These are phyloP conservation scores for Neurospora sublineolata DNA, from an alignment of 495 filamentous ascomycete species.

Conservation along the genomic window DNA sequence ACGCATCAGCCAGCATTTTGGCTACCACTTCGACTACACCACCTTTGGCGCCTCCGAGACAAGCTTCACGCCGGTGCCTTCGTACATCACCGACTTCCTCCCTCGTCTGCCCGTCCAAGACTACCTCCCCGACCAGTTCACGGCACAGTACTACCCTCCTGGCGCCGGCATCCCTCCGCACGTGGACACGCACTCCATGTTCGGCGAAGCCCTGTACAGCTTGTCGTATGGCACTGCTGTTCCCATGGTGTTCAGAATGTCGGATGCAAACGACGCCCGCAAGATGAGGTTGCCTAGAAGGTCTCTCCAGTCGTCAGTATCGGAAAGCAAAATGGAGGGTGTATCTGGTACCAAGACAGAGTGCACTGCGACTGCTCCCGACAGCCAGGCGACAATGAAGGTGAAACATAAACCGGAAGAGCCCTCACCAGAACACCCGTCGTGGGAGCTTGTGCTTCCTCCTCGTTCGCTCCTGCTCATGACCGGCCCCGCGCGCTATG, in stretches of 20 bases:
- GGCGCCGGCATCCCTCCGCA: constrained; percentile 25
- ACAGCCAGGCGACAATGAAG: background rate
- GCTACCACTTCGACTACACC: constrained; percentile 25
- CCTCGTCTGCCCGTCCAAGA: constrained; percentile 16
- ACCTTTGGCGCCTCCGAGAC: constrained; percentile 20
- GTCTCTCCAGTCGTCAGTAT: constrained; percentile 4
- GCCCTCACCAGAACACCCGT: background rate
- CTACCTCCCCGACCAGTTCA: constrained; percentile 22
- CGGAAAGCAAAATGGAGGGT: background rate
- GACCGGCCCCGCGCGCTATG: constrained; percentile 19
- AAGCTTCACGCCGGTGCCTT: constrained; percentile 13
- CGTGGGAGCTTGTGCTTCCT: constrained; percentile 20
- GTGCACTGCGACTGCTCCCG: background rate
- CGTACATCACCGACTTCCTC: constrained; percentile 15
- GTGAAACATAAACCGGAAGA: background rate
- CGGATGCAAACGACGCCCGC: constrained; percentile 20
- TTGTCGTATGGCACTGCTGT: constrained; percentile 20
- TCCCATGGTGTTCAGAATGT: constrained; percentile 17
- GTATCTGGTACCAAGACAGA: background rate
- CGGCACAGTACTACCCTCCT: constrained; percentile 24
- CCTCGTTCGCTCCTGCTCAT: constrained; percentile 19
- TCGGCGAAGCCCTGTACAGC: constrained; percentile 21
- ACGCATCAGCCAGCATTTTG: constrained; percentile 21
- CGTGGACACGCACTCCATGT: constrained; percentile 25
- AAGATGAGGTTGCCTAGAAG: constrained; percentile 22